Percentiles rank a stretch among this genome's conserved stretches.
Conservation (phyloP, 768 basidiomycete genomes). For the Leccinum pellstonianum region DNA sequence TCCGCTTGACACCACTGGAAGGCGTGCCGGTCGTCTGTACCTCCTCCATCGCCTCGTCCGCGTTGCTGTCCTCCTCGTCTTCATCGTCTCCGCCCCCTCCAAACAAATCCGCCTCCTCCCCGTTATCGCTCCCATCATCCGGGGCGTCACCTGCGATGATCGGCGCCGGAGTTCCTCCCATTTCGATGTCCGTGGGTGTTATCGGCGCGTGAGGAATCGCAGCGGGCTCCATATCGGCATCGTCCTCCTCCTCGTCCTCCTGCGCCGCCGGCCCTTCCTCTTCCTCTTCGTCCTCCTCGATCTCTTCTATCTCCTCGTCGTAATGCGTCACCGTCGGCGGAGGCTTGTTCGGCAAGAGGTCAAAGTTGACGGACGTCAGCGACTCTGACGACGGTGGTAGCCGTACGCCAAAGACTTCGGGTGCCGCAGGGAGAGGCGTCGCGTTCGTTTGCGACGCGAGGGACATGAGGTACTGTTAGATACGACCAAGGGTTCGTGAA, state of each 20-base stretch:
- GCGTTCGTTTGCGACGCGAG: conserved; percentile 83
- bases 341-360: conserved; percentile 81
- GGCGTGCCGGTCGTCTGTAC: conserved; percentile 53
- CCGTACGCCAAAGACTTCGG: conserved; percentile 84
- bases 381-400: conserved; percentile 69
- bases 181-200: conserved; percentile 69
- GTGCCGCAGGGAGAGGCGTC: conserved; percentile 76
- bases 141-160: conserved; percentile 35
- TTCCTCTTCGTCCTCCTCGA: conserved; percentile 48
- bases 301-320: conserved; percentile 80
- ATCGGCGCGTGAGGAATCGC: conserved; percentile 43
- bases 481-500: background rate
- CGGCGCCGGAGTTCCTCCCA: conserved; percentile 34
- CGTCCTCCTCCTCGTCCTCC: conserved; percentile 55
- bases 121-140: conserved; percentile 70
- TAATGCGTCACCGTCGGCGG: conserved; percentile 74
- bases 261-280: conserved; percentile 23
- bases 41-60: conserved; percentile 76
- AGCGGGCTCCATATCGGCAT: conserved; percentile 70
- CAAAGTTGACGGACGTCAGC: conserved; percentile 80
- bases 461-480: conserved; percentile 65
- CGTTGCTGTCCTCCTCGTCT: conserved; percentile 54
- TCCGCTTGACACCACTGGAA: conserved; percentile 71
- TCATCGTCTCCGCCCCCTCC: conserved; percentile 69
- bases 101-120: conserved; percentile 76